Base-by-base conservation (phyloP, 805 yeast species). In the Sugiyamaella qingdaonensis region DNA sequence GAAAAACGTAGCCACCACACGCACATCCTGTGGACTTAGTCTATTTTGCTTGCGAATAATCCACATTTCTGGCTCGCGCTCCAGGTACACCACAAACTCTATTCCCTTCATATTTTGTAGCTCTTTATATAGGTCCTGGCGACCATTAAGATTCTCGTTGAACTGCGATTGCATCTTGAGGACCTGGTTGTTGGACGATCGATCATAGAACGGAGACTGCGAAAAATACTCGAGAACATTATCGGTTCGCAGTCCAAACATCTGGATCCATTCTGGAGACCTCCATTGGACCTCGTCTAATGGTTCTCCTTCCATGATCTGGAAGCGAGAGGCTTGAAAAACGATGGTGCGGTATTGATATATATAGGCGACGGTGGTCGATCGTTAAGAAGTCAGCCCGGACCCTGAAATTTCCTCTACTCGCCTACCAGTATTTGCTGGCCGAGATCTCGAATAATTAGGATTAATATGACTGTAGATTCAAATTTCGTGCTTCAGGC, bases 251-350 rank as follows among this genome's bases (percentile, higher is more conserved):
- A 94, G 78, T 0, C 96, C 68, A 4, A 83, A 84, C 50, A 84
- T 80, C 66, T 90, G 96, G 58, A 94, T 89, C 95, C 97, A 94
- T 68, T 94, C 99, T 0, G 99, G 98, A 2, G 94, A 85, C 59
- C 91, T 81, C 99, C 99, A 94, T 68, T 91, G 98, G 41, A 94
- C 77, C 63, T 92, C 97, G 65, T 91, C 97, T 27, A 91, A 73
- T 11, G 58, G 59, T 31, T 58, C 58, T 34, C 54, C 55, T 14
- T 54, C 56, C 54, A 57, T 54, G 29, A n/a, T 46, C 29, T 24
- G 29, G 29, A 24, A 24, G 29, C 29, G 29, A 7, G 7, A 24
- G 7, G 29, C 7, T 24, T 7, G 29, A 4, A 19, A 13, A 39
- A 27, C 21, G n/a, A 18, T 10, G 5, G 21, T 39, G 16, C 27